Evolutionary conservation across 148 eudicot species (phyloP), one percentile per base, ranked within the genome.

Genomic region (Euryodendron excelsum): DNA sequence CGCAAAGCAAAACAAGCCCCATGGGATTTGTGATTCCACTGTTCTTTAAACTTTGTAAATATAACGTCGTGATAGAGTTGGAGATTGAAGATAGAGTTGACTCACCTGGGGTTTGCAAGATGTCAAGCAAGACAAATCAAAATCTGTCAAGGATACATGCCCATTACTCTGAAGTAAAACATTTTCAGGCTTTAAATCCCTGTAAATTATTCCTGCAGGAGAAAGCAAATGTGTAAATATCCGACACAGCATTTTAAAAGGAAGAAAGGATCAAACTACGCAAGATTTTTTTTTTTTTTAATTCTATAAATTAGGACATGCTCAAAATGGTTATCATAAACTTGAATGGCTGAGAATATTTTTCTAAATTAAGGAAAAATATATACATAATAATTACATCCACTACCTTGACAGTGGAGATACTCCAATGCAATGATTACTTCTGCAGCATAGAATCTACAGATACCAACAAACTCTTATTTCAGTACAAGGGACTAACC

Each of bases 131-230:
- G 98, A 95, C 77, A 95, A 78, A 87, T 95, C 98, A 82, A 95
- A 95, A 85, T 95, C 98, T 69, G 98, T 92, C 83, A 95, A 86
- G 77, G 93, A 63, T 21, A 95, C 84, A 76, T 95, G 98, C 53
- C 98, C 98, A 68, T 84, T 77, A 80, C 80, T 80, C 74, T 92
- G 97, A 67, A 95, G 87, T 79, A 95, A 76, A 20, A 95, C 86
- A 78, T 95, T 95, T 84, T 95, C 98, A 23, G 98, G 98, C 87
- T 95, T 95, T 47, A 95, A 83, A 85, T 95, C 98, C 79, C 98
- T 84, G 84, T 95, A 94, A 61, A 94, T 92, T 73, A 94, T 89
- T 53, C 98, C 98, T 94, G 84, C 61, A 55, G 5, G 25, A 55
- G 25, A 55, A 55, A 55, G 13, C 1, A 55, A 55, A 55, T 18